Conservation (phyloP, 768 basidiomycete genomes). For the Xerocomellus chrysenteron region DNA sequence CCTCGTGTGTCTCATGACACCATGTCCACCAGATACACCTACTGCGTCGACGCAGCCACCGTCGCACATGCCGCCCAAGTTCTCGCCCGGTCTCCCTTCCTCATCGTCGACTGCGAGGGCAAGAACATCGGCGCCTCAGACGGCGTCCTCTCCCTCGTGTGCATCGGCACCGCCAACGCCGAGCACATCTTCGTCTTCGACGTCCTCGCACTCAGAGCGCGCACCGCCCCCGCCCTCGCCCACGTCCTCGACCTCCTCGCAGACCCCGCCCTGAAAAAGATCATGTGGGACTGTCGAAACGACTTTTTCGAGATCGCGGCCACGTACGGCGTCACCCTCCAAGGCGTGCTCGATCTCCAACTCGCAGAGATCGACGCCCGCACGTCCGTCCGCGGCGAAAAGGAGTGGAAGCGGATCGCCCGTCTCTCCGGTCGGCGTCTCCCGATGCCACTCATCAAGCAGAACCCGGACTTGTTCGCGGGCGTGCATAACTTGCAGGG, state of each 20-base stretch:
- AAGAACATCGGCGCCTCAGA: conserved; percentile 31
- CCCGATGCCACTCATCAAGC: conserved; percentile 21
- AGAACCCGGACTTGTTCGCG: conserved; percentile 24
- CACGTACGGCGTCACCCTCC: conserved; percentile 28
- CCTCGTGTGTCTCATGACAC: conserved; percentile 15
- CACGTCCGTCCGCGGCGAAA: conserved; percentile 22
- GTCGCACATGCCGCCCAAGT: conserved; percentile 19
- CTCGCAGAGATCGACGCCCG: conserved; percentile 39
- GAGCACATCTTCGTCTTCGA: conserved; percentile 39
- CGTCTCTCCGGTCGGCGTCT: conserved; percentile 31
- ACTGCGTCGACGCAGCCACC: conserved; percentile 13
- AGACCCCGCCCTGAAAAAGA: conserved; percentile 32
- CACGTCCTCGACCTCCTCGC: conserved; percentile 30
- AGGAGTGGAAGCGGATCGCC: conserved; percentile 25
- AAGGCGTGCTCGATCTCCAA: conserved; percentile 41
- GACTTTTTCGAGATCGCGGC: conserved; percentile 38
- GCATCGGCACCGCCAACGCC: conserved; percentile 32
- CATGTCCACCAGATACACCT: conserved; percentile 25
- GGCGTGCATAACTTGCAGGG: conserved; percentile 37
- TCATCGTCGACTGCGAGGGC: conserved; percentile 43
- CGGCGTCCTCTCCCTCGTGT: conserved; percentile 37
- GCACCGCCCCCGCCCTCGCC: conserved; percentile 20
- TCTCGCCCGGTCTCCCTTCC: conserved; percentile 22
- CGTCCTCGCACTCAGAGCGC: conserved; percentile 28
- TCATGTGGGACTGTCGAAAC: conserved; percentile 45